Percentiles rank a stretch among this genome's conserved stretches.
These are phyloP conservation scores for Cladophialophora chaetospira DNA, from an alignment of 2,329 filamentous ascomycete species.

Conservation along the genomic window DNA sequence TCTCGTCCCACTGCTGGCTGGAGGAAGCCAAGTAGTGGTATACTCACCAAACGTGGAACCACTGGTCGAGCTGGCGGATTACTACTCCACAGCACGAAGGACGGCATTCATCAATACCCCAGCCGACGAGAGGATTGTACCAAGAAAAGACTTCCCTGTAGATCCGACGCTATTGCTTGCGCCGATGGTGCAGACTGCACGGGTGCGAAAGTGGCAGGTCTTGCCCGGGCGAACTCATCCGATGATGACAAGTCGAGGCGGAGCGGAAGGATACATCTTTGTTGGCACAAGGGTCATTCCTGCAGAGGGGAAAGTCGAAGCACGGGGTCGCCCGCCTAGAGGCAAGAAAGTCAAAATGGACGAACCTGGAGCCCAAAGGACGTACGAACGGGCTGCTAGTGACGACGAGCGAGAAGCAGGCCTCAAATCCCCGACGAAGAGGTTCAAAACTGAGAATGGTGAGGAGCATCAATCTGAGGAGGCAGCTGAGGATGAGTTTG, in stretches of 20 bases:
- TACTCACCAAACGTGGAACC: constrained; percentile 83
- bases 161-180: constrained; percentile 84
- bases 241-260: constrained; percentile 84
- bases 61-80: constrained; percentile 74
- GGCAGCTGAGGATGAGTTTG: neutral
- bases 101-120: constrained; percentile 62
- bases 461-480: neutral
- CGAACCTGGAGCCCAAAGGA: neutral
- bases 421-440: no score
- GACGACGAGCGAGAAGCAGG: no score
- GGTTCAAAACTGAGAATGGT: no score
- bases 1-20: constrained; percentile 75
- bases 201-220: constrained; percentile 83
- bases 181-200: constrained; percentile 76
- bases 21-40: constrained; percentile 81
- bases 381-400: no score
- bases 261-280: constrained; percentile 87
- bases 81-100: constrained; percentile 77
- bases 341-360: constrained; percentile 55
- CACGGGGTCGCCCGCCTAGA: constrained; percentile 65
- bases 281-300: constrained; percentile 81
- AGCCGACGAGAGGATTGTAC: constrained; percentile 18
- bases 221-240: constrained; percentile 90
- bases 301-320: constrained; percentile 72
- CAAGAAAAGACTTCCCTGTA: constrained; percentile 73